A percentile compares a stretch with the other conserved stretches of the same genome.
Evolutionary conservation across 345 rosid species (phyloP).

Genomic region (Punica granatum): DNA sequence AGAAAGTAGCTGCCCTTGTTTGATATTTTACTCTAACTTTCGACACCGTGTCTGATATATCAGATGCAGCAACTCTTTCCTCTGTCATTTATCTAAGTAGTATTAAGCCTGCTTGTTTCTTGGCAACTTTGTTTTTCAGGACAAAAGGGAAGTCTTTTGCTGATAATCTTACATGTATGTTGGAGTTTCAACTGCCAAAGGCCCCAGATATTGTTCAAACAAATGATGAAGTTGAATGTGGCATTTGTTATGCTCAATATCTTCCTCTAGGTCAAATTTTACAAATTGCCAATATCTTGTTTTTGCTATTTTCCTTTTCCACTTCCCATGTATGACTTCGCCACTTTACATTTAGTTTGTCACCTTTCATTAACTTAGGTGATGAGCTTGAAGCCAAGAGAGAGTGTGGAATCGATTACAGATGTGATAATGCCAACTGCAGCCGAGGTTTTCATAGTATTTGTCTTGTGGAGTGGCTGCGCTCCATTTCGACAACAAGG

Average conservation of each 20-base stretch:
- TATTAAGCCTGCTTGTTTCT: background rate
- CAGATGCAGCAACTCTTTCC: background rate
- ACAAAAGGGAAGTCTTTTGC: conserved; percentile 35
- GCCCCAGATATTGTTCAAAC: conserved; percentile 23
- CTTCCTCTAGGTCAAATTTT: conserved; percentile 57
- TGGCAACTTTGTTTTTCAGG: conserved; percentile 29
- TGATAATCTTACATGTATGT: conserved; percentile 48
- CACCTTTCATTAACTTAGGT: conserved; percentile 25
- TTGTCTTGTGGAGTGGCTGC: conserved; percentile 73
- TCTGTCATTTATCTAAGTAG: background rate
- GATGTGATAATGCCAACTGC: conserved; percentile 65
- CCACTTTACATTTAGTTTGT: conserved; percentile 9
- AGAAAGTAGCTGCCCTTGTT: background rate
- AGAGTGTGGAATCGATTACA: conserved; percentile 54
- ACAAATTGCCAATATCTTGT: background rate
- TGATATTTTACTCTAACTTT: background rate
- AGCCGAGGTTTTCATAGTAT: conserved; percentile 59
- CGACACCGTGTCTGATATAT: background rate
- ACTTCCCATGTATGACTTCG: background rate
- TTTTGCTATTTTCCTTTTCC: background rate
- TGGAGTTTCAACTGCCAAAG: conserved; percentile 46
- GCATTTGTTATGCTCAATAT: conserved; percentile 69
- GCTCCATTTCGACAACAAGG: conserved; percentile 71
- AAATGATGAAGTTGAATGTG: conserved; percentile 56
- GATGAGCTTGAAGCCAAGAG: conserved; percentile 58